Base-by-base conservation (phyloP, 352 stramenopile species). In the Globisporangium apiculatum region DNA sequence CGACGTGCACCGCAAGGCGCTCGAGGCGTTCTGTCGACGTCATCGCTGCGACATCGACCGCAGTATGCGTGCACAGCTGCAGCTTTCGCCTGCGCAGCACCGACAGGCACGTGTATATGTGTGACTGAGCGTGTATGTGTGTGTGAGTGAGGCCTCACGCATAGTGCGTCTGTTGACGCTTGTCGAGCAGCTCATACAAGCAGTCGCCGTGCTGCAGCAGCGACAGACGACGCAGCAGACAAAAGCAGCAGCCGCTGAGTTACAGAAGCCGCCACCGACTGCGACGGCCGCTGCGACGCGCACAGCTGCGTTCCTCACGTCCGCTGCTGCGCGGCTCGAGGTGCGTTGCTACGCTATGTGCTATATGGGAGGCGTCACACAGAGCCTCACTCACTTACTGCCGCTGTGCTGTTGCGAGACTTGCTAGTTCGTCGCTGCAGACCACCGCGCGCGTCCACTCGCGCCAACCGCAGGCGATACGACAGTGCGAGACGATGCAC, bases 1-100 rank as follows among this genome's bases (percentile, higher is more conserved):
- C 7, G 47, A 66, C 7, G 18, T 31, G 1, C 82, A 91, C 42
- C 64, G 57, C 5, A 64, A 65, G 42, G 48, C 61, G 3, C 62
- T 91, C 31, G 57, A 82, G 10, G 35, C 53, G 1, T 91, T 91
- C 54, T 91, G 82, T 48, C 62, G 62, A 42, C 56, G 68, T 6
- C 56, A 89, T 51, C 72, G 71, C n/a, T 86, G 79, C 57, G 82
- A 89, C 58, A 63, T 67, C 5, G 59, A 71, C 47, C 73, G 70
- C 15, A 38, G 71, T 38, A 40, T 55, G n/a, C 68, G 82, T 11
- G 36, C 56, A 3, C 59, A 76, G 52, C 63, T 91, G 36, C 76
- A 65, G 49, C 52, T 89, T 8, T 15, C 57, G n/a, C 35, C 70
- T 3, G 54, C 38, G 7, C 58, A 56, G 4, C 49, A 57, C 31